These are phyloP conservation scores for Cryptococcus neoformans DNA, from an alignment of 1,284 basidiomycete genomes.

Conservation along the genomic window DNA sequence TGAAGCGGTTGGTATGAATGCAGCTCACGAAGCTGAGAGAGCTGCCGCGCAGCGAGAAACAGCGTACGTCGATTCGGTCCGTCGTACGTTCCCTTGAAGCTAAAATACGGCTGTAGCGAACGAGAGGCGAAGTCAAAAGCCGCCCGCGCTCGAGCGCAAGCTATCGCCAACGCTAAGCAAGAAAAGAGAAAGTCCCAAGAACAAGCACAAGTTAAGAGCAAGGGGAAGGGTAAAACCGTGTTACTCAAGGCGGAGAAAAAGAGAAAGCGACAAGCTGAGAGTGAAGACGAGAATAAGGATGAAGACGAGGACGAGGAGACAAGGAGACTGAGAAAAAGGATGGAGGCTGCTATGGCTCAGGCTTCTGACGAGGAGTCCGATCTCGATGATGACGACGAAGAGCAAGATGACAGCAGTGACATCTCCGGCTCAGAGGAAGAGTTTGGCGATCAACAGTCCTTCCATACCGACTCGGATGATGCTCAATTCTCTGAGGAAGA, in stretches of 20 bases:
- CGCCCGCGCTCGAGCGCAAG: slow-evolving; percentile 16
- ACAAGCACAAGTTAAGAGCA: slow-evolving; percentile 6
- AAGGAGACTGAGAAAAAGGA: slow-evolving; percentile 16
- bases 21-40: slow-evolving; percentile 10
- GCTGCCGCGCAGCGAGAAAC: slow-evolving; percentile 9
- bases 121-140: slow-evolving; percentile 6
- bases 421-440: background rate
- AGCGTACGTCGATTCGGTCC: slow-evolving; percentile 15
- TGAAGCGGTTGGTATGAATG: slow-evolving; percentile 32
- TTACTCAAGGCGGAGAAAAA: background rate
- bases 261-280: slow-evolving; percentile 7
- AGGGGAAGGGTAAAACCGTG: background rate
- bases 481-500: slow-evolving; percentile 13
- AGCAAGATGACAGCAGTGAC: slow-evolving; percentile 16
- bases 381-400: slow-evolving; percentile 7
- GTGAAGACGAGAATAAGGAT: slow-evolving; percentile 4
- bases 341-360: slow-evolving; percentile 30
- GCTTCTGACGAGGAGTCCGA: slow-evolving; percentile 18
- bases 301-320: slow-evolving; percentile 28
- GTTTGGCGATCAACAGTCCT: slow-evolving; percentile 11
- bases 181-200: slow-evolving; percentile 5
- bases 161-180: slow-evolving; percentile 17
- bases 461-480: slow-evolving; percentile 22
- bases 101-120: background rate
- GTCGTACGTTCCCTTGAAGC: background rate